Conservation (phyloP, 345 rosid genomes). For the Erodium maritimum region DNA sequence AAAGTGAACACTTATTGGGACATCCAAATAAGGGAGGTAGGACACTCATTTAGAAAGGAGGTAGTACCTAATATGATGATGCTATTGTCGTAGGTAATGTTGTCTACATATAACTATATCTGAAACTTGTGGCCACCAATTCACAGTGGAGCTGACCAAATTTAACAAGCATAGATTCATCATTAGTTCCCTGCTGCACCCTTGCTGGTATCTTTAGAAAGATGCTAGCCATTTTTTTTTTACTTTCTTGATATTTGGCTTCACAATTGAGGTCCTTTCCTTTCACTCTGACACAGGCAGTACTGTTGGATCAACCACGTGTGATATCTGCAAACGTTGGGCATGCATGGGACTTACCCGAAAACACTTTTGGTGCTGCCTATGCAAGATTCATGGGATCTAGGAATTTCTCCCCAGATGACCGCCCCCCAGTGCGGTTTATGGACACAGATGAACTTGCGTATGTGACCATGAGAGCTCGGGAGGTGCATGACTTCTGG, state of each 20-base stretch:
- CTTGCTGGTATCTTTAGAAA: too few species aligned
- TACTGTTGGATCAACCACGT: conserved; percentile 32
- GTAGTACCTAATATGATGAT: too few species aligned
- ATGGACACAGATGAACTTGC: conserved; percentile 40
- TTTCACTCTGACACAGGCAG: conserved; percentile 13
- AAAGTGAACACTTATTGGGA: too few species aligned
- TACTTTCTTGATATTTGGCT: too few species aligned
- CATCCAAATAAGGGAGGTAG: too few species aligned
- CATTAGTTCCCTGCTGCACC: background rate
- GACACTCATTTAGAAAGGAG: too few species aligned
- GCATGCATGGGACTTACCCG: conserved; percentile 36
- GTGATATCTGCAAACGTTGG: conserved; percentile 26
- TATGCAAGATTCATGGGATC: conserved; percentile 43
- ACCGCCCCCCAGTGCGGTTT: conserved; percentile 40
- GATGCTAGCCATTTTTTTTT: background rate
- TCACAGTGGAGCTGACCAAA: too few species aligned
- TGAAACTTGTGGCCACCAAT: background rate
- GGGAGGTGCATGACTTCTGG: conserved; percentile 44
- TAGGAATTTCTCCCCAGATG: conserved; percentile 34
- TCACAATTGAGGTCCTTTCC: too few species aligned
- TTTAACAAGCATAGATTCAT: too few species aligned
- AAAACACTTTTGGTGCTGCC: conserved; percentile 36
- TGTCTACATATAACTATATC: background rate
- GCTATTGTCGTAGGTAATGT: background rate
- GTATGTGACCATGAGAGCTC: conserved; percentile 36